These are phyloP conservation scores for Fusarium citri DNA, from an alignment of 2,329 filamentous ascomycete species.

Conservation along the genomic window DNA sequence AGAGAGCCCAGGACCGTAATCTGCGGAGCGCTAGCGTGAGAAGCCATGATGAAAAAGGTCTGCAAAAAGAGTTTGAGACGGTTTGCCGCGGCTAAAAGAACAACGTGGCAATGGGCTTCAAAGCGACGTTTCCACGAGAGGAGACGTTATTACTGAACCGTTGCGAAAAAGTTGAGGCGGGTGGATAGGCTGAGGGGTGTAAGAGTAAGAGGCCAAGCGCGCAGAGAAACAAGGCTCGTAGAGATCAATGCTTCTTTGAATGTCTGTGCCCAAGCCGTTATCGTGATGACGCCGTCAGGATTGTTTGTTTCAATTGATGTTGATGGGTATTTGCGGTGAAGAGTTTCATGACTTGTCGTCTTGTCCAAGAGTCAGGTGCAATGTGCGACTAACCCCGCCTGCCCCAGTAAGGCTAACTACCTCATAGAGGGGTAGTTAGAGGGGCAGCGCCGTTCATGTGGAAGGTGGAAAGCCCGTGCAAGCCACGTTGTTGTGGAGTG, in stretches of 20 bases:
- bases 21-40: constrained; percentile 47
- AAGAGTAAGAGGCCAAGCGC: not conserved
- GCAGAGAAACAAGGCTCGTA: not conserved
- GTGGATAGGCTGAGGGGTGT: not conserved
- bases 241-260: not conserved
- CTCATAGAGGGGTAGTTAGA: not conserved
- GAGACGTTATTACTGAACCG: constrained; percentile 6
- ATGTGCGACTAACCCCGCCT: constrained; percentile 5
- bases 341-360: constrained; percentile 5
- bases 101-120: not conserved
- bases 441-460: not conserved
- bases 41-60: constrained; percentile 33
- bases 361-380: constrained; percentile 13
- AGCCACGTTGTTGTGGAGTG: not conserved
- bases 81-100: constrained; percentile 1
- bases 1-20: constrained; percentile 93
- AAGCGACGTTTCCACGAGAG: not conserved
- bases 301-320: not conserved
- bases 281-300: not conserved
- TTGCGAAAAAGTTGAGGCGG: constrained; percentile 8
- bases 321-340: constrained; percentile 11
- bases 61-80: not conserved
- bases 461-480: not conserved
- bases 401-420: constrained; percentile 3
- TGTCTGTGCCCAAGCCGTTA: not conserved